Base-by-base conservation (phyloP, 2,329 filamentous ascomycete species). In the Pezicula neosporulosa region DNA sequence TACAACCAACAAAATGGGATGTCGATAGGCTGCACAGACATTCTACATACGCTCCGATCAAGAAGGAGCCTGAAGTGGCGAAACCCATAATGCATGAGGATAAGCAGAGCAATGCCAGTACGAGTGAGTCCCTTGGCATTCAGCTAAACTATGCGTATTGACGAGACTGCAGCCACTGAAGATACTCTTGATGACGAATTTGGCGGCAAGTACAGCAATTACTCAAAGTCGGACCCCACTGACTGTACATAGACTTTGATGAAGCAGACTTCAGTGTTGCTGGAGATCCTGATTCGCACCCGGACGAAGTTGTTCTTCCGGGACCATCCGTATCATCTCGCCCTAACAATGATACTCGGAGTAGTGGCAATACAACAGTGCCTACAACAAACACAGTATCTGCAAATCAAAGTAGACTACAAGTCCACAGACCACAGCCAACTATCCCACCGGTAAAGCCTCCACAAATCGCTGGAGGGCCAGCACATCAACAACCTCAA, bases 21-120 rank as follows among this genome's bases (percentile, higher is more conserved):
- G 83, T 88, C 55, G 78, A 81, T n/a, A 86, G 86, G 38, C 76
- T 97, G 36, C 86, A 97, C 70, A 82, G 93, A 37, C 92, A 96
- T 68, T 72, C 82, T 1, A 89, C 92, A 65, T 95, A 59, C 60
- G 47, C 53, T 18, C 53, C 55, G 4, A 43, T 52, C n/a, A 62
- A 63, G 41, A 60, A 60, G 44, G 64, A 64, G 51, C 55, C 48
- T 51, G 44, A 72, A 60, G 48, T 60, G 65, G n/a, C 65, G 6
- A 63, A 54, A 30, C 28, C 28, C 3, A 30, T 30, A 38, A 15
- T 24, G 18, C 6, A 55, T 1, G 58, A 57, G 19, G 59, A 64
- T 30, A 65, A 63, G 48, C 57, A 57, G 24, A 55, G 36, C 16
- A 54, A 44, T 43, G 27, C 49, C 6, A 60, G 51, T 47, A 33